phyloP scores from a whole-genome alignment of 257 asterid genomes.

The Nyctanthes arbortristis region DNA sequence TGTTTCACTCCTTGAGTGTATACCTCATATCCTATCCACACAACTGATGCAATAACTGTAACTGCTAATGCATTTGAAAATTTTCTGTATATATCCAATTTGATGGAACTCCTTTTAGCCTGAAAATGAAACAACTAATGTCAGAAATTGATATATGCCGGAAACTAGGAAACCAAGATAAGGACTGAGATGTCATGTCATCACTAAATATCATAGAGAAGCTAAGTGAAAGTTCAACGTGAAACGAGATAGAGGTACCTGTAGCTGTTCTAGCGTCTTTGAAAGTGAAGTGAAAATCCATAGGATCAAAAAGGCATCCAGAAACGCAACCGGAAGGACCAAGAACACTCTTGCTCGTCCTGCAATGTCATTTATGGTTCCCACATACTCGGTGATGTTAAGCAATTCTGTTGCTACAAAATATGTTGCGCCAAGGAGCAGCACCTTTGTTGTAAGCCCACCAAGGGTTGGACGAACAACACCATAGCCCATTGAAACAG shows the following conservation, averaged over 20 bases:
- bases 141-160: conserved; percentile 19
- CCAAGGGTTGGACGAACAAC: conserved; percentile 97
- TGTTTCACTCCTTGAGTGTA: conserved; percentile 20
- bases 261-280: conserved; percentile 84
- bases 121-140: conserved; percentile 32
- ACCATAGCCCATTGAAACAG: conserved; percentile 96
- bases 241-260: conserved; percentile 42
- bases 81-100: conserved; percentile 84
- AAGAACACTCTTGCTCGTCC: conserved; percentile 79
- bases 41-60: conserved; percentile 70
- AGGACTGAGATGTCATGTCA: conserved; percentile 13
- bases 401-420: conserved; percentile 83
- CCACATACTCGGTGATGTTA: conserved; percentile 80
- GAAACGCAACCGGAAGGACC: conserved; percentile 83
- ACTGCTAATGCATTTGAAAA: conserved; percentile 91
- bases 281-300: conserved; percentile 98
- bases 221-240: background rate
- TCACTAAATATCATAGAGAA: conserved; percentile 12
- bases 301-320: conserved; percentile 87
- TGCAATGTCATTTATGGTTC: conserved; percentile 87
- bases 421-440: conserved; percentile 76
- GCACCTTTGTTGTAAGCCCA: conserved; percentile 86
- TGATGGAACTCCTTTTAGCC: conserved; percentile 88
- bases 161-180: conserved; percentile 12
- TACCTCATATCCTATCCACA: conserved; percentile 98